A percentile compares a stretch with the other conserved stretches of the same genome.
These are phyloP conservation scores for Apiospora saccharicola DNA, from an alignment of 2,329 filamentous ascomycete species.

Conservation along the genomic window DNA sequence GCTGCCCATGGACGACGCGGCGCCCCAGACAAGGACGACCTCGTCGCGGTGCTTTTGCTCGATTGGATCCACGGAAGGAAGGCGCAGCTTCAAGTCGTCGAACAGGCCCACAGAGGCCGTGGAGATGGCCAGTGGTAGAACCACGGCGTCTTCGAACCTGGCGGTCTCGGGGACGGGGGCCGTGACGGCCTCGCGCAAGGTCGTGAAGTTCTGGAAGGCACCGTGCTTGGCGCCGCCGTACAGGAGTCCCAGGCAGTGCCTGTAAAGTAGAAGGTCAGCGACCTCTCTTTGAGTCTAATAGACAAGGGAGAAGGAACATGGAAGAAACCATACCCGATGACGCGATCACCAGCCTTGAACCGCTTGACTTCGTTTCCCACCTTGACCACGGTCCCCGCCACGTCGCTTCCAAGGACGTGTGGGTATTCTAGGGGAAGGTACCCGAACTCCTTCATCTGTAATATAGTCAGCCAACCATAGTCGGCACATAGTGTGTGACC, in stretches of 20 bases:
- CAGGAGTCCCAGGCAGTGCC: slow-evolving; percentile 28
- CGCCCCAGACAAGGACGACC: slow-evolving; percentile 54
- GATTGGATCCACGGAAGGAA: slow-evolving; percentile 31
- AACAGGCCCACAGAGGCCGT: slow-evolving; percentile 39
- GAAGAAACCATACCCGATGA: slow-evolving; percentile 31
- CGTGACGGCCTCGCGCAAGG: slow-evolving; percentile 22
- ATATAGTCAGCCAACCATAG: rapidly evolving
- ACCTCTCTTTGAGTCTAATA: not conserved
- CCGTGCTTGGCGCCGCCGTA: slow-evolving; percentile 33
- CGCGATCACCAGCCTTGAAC: slow-evolving; percentile 44
- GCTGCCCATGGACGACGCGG: slow-evolving; percentile 53
- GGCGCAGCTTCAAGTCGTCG: slow-evolving; percentile 34
- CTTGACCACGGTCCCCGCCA: slow-evolving; percentile 42
- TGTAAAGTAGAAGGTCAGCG: not conserved
- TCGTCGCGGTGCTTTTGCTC: slow-evolving; percentile 25
- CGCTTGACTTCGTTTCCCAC: slow-evolving; percentile 36
- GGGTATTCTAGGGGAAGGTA: slow-evolving; percentile 38
- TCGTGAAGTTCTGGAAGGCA: slow-evolving; percentile 40
- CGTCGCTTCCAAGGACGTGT: slow-evolving; percentile 40
- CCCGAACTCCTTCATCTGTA: slow-evolving; percentile 17
- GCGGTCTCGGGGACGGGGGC: slow-evolving; percentile 34
- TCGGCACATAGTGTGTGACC: too few relatives aligned
- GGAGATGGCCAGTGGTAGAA: slow-evolving; percentile 38
- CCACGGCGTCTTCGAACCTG: slow-evolving; percentile 34
- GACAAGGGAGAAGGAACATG: not conserved